phyloP scores from a whole-genome alignment of 2,329 filamentous ascomycete genomes.

The Chrysosporium queenslandicum region DNA sequence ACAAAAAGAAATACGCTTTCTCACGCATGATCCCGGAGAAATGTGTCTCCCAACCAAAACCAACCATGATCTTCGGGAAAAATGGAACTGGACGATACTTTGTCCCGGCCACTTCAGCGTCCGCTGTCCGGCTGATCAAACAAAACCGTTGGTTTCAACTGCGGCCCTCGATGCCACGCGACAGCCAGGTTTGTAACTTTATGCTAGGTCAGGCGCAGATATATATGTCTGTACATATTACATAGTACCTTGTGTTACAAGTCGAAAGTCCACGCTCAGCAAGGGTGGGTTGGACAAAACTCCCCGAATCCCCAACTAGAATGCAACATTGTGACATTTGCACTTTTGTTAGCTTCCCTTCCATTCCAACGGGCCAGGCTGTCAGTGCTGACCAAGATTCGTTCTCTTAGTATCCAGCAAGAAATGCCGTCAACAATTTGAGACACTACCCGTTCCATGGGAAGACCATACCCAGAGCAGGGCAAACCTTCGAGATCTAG shows the following conservation, averaged over 20 bases:
- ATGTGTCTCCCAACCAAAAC: too few relatives aligned
- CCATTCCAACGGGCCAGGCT: too few relatives aligned
- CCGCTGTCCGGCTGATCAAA: too few relatives aligned
- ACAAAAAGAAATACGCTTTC: not conserved
- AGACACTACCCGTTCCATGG: not conserved
- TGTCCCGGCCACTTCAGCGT: too few relatives aligned
- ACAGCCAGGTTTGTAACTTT: too few relatives aligned
- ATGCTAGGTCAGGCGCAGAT: too few relatives aligned
- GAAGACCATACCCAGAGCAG: not conserved
- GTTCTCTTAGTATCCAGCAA: not conserved
- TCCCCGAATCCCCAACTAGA: not conserved
- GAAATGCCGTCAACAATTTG: not conserved
- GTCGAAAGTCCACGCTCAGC: not conserved
- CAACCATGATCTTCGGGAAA: too few relatives aligned
- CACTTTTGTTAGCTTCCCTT: not conserved
- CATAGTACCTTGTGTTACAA: too few relatives aligned
- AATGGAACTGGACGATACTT: too few relatives aligned
- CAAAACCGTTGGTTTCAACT: too few relatives aligned
- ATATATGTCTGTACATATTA: too few relatives aligned
- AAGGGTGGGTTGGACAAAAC: not conserved
- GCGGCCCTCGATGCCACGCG: too few relatives aligned
- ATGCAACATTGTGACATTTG: not conserved
- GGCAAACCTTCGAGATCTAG: not conserved
- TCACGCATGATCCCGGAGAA: not conserved
- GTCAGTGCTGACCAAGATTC: not conserved